Conservation (phyloP, 1,284 basidiomycete species). For the Agaricales sp. region DNA sequence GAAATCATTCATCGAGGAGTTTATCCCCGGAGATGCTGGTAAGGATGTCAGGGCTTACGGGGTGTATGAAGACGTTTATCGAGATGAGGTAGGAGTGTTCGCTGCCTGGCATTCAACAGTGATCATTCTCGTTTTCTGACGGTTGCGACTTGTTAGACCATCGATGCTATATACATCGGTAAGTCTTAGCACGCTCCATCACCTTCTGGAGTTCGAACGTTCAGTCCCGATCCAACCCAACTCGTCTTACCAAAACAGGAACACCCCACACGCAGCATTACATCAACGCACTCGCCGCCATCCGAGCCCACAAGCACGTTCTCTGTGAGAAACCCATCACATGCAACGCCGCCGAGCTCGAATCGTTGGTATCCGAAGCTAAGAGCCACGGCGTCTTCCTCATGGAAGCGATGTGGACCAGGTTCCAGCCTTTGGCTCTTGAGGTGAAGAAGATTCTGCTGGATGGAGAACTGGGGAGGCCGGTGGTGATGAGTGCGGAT, state of each 20-base stretch:
- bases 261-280: conserved; percentile 87
- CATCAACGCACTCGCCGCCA: conserved; percentile 64
- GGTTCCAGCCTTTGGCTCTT: conserved; percentile 63
- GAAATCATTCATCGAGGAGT: conserved; percentile 55
- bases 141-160: conserved; percentile 42
- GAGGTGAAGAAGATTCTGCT: conserved; percentile 59
- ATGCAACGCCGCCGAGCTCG: conserved; percentile 52
- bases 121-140: too few relatives aligned
- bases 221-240: conserved; percentile 7
- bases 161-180: conserved; percentile 78
- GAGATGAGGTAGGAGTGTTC: conserved; percentile 42
- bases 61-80: conserved; percentile 69
- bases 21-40: conserved; percentile 35
- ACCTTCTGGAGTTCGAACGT: conserved; percentile 7
- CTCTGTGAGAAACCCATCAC: conserved; percentile 81
- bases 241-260: conserved; percentile 34
- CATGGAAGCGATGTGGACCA: conserved; percentile 84
- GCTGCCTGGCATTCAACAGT: conserved; percentile 3
- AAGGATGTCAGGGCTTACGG: conserved; percentile 60
- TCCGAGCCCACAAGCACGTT: conserved; percentile 78
- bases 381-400: conserved; percentile 74
- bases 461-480: conserved; percentile 45
- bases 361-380: conserved; percentile 61
- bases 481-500: conserved; percentile 60
- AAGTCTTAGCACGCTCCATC: too few relatives aligned